Percentiles rank a stretch among this genome's conserved stretches.
These are phyloP conservation scores for Tetragonia tetragonoides DNA, from an alignment of 148 eudicot genomes.

Conservation along the genomic window DNA sequence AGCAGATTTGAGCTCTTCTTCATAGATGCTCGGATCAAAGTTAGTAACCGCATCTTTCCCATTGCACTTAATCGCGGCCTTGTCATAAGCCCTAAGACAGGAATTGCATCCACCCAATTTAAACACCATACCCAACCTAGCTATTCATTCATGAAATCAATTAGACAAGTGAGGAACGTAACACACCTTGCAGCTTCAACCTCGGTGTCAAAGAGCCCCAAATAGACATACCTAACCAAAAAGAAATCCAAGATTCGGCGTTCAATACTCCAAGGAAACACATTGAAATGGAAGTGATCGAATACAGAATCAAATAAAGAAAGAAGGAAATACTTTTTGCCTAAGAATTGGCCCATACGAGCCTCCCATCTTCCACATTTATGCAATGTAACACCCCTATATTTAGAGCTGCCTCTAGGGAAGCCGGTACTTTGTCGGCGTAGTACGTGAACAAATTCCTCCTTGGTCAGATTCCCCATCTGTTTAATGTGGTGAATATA, in stretches of 20 bases:
- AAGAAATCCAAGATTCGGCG: background rate
- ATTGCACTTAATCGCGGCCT: constrained; percentile 78
- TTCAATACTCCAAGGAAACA: too few relatives aligned
- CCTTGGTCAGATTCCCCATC: constrained; percentile 93
- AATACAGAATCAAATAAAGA: background rate
- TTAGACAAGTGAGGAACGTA: background rate
- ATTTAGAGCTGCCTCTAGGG: constrained; percentile 96
- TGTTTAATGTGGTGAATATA: constrained; percentile 22
- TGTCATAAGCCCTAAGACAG: constrained; percentile 71
- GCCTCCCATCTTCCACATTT: constrained; percentile 99
- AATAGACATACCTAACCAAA: constrained; percentile 73
- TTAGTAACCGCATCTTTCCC: constrained; percentile 90
- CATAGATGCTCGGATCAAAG: constrained; percentile 69
- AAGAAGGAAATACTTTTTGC: constrained; percentile 64
- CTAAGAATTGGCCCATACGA: constrained; percentile 96
- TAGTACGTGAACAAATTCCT: constrained; percentile 94
- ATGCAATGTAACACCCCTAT: constrained; percentile 94
- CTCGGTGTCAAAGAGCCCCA: constrained; percentile 94
- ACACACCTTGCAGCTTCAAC: constrained; percentile 94
- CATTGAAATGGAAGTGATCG: background rate
- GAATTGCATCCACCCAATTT: background rate
- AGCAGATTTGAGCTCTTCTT: constrained; percentile 50
- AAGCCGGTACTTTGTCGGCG: constrained; percentile 94
- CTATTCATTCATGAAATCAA: background rate
- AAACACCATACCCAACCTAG: background rate